Conservation (phyloP, 352 stramenopile species). For the Globisporangium abappressorium region DNA sequence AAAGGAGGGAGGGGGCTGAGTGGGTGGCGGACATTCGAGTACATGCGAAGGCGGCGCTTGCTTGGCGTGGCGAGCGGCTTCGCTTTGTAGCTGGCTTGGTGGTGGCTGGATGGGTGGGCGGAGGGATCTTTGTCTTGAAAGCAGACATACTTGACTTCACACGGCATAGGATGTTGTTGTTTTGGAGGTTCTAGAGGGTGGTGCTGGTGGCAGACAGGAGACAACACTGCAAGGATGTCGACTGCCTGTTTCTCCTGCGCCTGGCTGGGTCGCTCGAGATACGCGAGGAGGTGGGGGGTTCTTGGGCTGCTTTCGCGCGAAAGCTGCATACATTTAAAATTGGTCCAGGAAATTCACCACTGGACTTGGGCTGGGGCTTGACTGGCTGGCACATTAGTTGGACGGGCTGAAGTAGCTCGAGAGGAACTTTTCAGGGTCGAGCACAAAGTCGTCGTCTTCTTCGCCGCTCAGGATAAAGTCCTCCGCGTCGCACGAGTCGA, state of each 20-base stretch:
- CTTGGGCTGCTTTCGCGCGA: not conserved
- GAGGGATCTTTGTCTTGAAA: not conserved
- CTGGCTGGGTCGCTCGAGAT: not conserved
- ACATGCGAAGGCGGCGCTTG: not conserved
- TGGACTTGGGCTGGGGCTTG: slow-evolving; percentile 1
- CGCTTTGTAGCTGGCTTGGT: slow-evolving; percentile 1
- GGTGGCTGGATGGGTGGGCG: not conserved
- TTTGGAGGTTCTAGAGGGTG: not conserved
- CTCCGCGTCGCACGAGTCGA: slow-evolving; percentile 22
- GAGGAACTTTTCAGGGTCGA: slow-evolving; percentile 85
- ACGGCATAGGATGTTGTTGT: not conserved
- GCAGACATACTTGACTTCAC: slow-evolving; percentile 14
- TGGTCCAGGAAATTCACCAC: not conserved
- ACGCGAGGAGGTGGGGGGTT: not conserved
- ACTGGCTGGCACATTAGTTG: slow-evolving; percentile 2
- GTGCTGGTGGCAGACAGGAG: slow-evolving; percentile 5
- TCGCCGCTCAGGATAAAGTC: slow-evolving; percentile 34
- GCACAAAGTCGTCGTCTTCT: slow-evolving; percentile 81
- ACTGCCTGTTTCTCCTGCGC: slow-evolving; percentile 14
- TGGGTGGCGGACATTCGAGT: slow-evolving; percentile 4
- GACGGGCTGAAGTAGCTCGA: slow-evolving; percentile 75
- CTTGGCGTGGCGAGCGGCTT: not conserved
- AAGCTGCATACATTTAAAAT: slow-evolving; percentile 13
- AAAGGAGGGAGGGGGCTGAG: slow-evolving; percentile 8
- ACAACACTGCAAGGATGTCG: slow-evolving; percentile 22